These are phyloP conservation scores for Aspergillus panamensis DNA, from an alignment of 495 filamentous ascomycete genomes.

Conservation along the genomic window DNA sequence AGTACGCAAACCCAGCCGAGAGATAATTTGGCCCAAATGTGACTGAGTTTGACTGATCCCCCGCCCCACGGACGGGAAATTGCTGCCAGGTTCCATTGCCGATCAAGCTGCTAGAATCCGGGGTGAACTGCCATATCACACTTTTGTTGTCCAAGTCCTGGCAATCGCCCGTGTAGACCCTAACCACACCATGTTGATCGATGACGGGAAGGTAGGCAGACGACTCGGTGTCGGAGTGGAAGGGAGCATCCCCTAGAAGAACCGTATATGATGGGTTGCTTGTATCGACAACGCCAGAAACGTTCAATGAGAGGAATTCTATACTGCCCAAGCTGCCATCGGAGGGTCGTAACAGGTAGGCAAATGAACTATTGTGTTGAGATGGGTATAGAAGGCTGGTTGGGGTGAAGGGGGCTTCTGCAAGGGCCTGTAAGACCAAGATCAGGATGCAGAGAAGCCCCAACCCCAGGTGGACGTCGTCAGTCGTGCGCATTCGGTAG, in stretches of 20 bases:
- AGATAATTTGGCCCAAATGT: slow-evolving; percentile 62
- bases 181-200: slow-evolving; percentile 61
- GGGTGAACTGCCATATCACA: slow-evolving; percentile 54
- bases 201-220: slow-evolving; percentile 61
- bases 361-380: slow-evolving; percentile 42
- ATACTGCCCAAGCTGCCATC: slow-evolving; percentile 37
- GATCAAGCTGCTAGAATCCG: slow-evolving; percentile 32
- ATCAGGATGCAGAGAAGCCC: slow-evolving; percentile 22
- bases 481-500: slow-evolving; percentile 19
- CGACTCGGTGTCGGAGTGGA: slow-evolving; percentile 43
- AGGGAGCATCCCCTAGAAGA: slow-evolving; percentile 62
- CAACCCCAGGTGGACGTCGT: slow-evolving; percentile 19
- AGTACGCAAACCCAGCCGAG: slow-evolving; percentile 64
- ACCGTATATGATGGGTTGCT: slow-evolving; percentile 51
- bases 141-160: slow-evolving; percentile 34
- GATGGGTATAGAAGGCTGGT: slow-evolving; percentile 61
- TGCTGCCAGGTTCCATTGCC: slow-evolving; percentile 58
- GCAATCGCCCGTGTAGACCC: slow-evolving; percentile 69
- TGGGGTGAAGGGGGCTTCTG: slow-evolving; percentile 68
- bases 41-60: slow-evolving; percentile 27
- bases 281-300: slow-evolving; percentile 52
- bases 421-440: slow-evolving; percentile 20
- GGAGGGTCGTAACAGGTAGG: slow-evolving; percentile 59
- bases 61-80: slow-evolving; percentile 21
- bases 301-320: slow-evolving; percentile 61